phyloP scores from a whole-genome alignment of 768 basidiomycete species.

The Harrya chromipes region DNA sequence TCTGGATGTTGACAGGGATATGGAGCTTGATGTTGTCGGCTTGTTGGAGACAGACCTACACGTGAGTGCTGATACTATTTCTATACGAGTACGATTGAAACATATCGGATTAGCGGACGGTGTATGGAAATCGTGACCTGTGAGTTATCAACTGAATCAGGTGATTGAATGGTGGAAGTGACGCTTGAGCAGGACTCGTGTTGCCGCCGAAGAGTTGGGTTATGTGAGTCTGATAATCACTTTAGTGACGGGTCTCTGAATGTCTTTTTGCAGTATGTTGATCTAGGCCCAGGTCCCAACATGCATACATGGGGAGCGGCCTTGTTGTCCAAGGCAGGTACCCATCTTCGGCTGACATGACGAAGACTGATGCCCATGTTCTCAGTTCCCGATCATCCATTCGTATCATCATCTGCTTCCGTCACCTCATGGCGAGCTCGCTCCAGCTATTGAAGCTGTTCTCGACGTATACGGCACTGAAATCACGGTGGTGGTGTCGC shows the following conservation, averaged over 20 bases:
- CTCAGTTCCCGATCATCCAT: slow-evolving; percentile 82
- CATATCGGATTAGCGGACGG: slow-evolving; percentile 46
- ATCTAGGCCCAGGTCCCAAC: slow-evolving; percentile 86
- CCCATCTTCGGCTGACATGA: not conserved
- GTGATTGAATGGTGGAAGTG: not conserved
- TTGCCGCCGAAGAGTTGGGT: slow-evolving; percentile 72
- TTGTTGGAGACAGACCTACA: slow-evolving; percentile 84
- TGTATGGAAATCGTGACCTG: slow-evolving; percentile 86
- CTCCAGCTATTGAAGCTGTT: slow-evolving; percentile 85
- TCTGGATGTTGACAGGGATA: slow-evolving; percentile 46
- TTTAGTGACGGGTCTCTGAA: slow-evolving; percentile 3
- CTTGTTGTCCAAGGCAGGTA: slow-evolving; percentile 67
- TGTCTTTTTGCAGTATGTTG: slow-evolving; percentile 58
- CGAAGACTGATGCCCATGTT: not conserved
- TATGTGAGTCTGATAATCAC: slow-evolving; percentile 52
- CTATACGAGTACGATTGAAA: not conserved
- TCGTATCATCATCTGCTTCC: slow-evolving; percentile 85
- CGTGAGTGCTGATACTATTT: slow-evolving; percentile 41
- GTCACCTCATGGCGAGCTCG: slow-evolving; percentile 82
- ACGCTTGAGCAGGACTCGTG: slow-evolving; percentile 54
- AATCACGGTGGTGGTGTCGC: slow-evolving; percentile 81
- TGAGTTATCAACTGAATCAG: slow-evolving; percentile 29
- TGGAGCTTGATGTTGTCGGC: slow-evolving; percentile 84
- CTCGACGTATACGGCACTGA: slow-evolving; percentile 75
- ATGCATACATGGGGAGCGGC: slow-evolving; percentile 88